Evolutionary conservation across 148 eudicot species (phyloP), one percentile per base, ranked within the genome.

Genomic region (Rhododendron molle): DNA sequence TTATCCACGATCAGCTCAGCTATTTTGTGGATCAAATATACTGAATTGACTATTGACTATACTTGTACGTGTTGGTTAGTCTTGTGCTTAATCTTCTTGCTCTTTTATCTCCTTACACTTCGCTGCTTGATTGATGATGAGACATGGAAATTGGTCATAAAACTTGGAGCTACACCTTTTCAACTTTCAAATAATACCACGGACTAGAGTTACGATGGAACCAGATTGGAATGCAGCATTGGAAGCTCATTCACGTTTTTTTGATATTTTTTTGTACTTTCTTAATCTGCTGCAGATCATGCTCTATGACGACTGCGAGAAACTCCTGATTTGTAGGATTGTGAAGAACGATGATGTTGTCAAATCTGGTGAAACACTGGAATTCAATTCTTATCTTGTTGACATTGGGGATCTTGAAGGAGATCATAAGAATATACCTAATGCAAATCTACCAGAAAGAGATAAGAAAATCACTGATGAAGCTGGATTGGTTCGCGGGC

Each of bases 251-350:
- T 58, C 16, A 60, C 28, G 56, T n/a, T 79, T 79, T 21, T 34
- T 67, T 32, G 9, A 10, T 54, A 26, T 16, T 52, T 40, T 50
- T n/a, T 40, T 30, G 34, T 78, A 14, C 72, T 34, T 69, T 21
- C 62, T 82, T 86, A 67, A 83, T 67, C 14, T 83, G 73, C 38
- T 2, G 26, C 90, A 97, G 98, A 91, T 92, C 36, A 82, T 87
- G 91, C 89, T 97, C 44, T 94, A 90, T 86, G 98, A 97, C 88
- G 95, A 92, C 30, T 77, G 85, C 82, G 94, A 93, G 85, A 91
- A 93, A 87, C 85, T 92, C 56, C 81, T 94, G 83, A 93, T 88
- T 52, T 88, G 91, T 76, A 94, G 85, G 85, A 90, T 91, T 86
- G 81, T 91, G 86, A 91, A 93, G 83, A 89, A 90, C 81, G 95